Percentiles rank a stretch among this genome's conserved stretches.
phyloP scores from a whole-genome alignment of 805 yeast species.

The Jamesozyma jinghongensis region DNA sequence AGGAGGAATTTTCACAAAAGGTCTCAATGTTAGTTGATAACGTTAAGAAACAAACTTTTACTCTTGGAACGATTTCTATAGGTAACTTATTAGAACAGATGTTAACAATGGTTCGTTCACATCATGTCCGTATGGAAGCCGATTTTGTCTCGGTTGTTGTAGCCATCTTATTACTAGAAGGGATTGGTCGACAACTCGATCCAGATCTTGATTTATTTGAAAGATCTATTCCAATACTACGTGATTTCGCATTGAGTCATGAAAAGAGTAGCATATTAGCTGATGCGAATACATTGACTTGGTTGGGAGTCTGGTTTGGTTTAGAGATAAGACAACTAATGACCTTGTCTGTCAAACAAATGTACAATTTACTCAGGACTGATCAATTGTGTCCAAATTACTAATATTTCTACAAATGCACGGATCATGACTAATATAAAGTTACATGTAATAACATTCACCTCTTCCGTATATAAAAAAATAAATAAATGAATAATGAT shows the following conservation, averaged over 20 bases:
- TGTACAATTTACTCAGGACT: conserved; percentile 47
- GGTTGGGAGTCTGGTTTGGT: conserved; percentile 88
- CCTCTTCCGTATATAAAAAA: too few relatives aligned
- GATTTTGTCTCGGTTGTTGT: conserved; percentile 94
- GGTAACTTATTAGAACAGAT: conserved; percentile 86
- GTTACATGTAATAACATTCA: too few relatives aligned
- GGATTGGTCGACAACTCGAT: conserved; percentile 89
- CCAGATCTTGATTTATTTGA: conserved; percentile 91
- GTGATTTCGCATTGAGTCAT: conserved; percentile 60
- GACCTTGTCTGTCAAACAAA: conserved; percentile 71
- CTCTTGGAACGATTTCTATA: conserved; percentile 82
- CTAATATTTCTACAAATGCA: conserved; percentile 22
- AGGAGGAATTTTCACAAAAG: conserved; percentile 77
- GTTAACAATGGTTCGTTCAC: conserved; percentile 81
- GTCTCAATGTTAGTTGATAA: conserved; percentile 75
- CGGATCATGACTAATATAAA: too few relatives aligned
- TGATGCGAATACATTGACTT: conserved; percentile 55
- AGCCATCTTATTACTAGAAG: conserved; percentile 84
- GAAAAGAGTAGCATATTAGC: conserved; percentile 52
- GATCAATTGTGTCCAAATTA: conserved; percentile 62
- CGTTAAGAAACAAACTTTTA: conserved; percentile 80
- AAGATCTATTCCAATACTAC: conserved; percentile 76
- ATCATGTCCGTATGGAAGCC: conserved; percentile 96
- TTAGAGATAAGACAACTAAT: conserved; percentile 82
- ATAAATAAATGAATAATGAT: too few relatives aligned